Conservation (phyloP, 441 rosid genomes). For the Aleurites moluccanus region DNA sequence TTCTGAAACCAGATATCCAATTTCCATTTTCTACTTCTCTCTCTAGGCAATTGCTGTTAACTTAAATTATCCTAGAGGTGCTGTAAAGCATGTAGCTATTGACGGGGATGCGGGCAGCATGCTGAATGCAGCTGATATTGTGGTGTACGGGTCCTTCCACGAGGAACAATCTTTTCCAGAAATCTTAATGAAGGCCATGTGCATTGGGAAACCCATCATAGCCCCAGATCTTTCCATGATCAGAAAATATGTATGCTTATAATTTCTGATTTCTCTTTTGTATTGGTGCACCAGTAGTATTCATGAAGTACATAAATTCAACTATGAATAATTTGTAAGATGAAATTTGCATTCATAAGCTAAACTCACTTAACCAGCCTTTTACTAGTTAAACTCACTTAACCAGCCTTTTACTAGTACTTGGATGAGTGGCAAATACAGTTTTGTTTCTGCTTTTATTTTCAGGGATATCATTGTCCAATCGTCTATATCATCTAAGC, state of each 20-base stretch:
- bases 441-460: not conserved
- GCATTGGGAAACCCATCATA: slow-evolving; percentile 67
- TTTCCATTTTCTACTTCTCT: slow-evolving; percentile 23
- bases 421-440: not conserved
- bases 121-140: slow-evolving; percentile 67
- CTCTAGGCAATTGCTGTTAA: slow-evolving; percentile 65
- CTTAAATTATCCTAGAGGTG: slow-evolving; percentile 66
- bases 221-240: slow-evolving; percentile 80
- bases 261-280: slow-evolving; percentile 17
- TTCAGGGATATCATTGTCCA: not conserved
- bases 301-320: not conserved
- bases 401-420: too few species aligned
- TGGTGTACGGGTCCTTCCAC: slow-evolving; percentile 82
- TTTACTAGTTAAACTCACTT: too few species aligned
- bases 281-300: slow-evolving; percentile 3
- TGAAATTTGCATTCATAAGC: not conserved
- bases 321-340: not conserved
- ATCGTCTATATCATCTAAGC: not conserved
- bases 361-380: not conserved
- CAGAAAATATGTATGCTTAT: slow-evolving; percentile 70
- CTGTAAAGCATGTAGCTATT: slow-evolving; percentile 60
- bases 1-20: slow-evolving; percentile 8
- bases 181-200: slow-evolving; percentile 73
- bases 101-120: slow-evolving; percentile 49
- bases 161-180: slow-evolving; percentile 95